Evolutionary conservation across 129 eudicot species (phyloP).

Genomic region (Rutidosis leptorrhynchoides): DNA sequence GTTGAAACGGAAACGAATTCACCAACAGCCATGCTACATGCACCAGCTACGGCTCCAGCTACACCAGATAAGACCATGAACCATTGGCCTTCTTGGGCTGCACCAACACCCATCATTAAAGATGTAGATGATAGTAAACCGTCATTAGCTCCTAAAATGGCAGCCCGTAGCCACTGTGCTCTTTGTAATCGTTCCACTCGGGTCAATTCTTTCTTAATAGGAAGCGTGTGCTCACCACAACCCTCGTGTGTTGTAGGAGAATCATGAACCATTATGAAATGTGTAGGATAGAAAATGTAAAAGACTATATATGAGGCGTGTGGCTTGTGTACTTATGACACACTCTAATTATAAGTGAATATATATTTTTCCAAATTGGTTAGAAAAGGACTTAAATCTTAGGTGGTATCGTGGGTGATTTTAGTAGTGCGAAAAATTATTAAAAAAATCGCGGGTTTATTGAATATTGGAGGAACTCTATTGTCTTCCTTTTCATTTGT

Average conservation of each 20-base stretch:
- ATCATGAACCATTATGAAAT: constrained; percentile 21
- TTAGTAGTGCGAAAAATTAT: constrained; percentile 5
- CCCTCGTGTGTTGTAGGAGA: constrained; percentile 33
- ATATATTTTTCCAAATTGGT: constrained; percentile 7
- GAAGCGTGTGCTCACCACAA: constrained; percentile 43
- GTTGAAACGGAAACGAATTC: constrained; percentile 66
- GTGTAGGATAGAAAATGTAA: not conserved
- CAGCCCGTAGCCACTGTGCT: constrained; percentile 65
- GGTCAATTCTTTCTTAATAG: constrained; percentile 19
- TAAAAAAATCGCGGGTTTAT: not conserved
- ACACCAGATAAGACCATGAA: constrained; percentile 58
- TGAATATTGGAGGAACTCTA: constrained; percentile 1
- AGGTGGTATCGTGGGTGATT: constrained; percentile 35
- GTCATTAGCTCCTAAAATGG: constrained; percentile 56
- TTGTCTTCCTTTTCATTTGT: constrained; percentile 4
- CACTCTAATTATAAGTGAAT: constrained; percentile 12
- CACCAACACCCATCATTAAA: constrained; percentile 65
- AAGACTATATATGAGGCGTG: constrained; percentile 21
- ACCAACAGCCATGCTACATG: constrained; percentile 69
- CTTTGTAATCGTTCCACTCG: constrained; percentile 33
- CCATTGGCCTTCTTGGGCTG: constrained; percentile 58
- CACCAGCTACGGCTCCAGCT: constrained; percentile 70
- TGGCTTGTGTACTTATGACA: constrained; percentile 27
- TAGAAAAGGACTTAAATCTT: constrained; percentile 23
- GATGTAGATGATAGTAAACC: constrained; percentile 62